A percentile compares a stretch with the other conserved stretches of the same genome.
Evolutionary conservation across 1,139 yeast genomes (phyloP).

Genomic region (Trichomonascaceae sp.): DNA sequence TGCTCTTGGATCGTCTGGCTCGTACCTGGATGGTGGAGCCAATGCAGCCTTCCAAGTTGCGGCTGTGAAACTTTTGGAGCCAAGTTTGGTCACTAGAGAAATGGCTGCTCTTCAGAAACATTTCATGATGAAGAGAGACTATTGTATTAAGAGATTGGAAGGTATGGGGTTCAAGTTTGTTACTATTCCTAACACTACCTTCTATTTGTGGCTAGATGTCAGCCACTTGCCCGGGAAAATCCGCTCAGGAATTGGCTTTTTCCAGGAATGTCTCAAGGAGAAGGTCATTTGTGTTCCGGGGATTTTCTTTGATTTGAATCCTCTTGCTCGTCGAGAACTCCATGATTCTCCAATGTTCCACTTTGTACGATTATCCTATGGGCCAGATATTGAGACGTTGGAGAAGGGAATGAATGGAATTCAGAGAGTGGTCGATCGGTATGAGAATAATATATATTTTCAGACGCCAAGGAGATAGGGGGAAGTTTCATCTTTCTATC

Average conservation of each 20-base stretch:
- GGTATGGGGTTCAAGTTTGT: constrained; percentile 55
- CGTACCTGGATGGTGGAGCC: constrained; percentile 60
- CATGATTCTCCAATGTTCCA: constrained; percentile 63
- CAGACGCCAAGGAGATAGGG: constrained; percentile 21
- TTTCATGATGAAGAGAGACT: constrained; percentile 58
- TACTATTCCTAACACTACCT: constrained; percentile 56
- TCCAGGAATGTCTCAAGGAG: constrained; percentile 63
- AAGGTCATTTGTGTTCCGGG: constrained; percentile 64
- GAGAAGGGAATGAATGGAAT: constrained; percentile 64
- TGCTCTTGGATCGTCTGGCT: constrained; percentile 58
- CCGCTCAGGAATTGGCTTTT: constrained; percentile 57
- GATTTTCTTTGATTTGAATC: constrained; percentile 60
- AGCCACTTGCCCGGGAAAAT: constrained; percentile 55
- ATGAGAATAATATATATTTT: not conserved
- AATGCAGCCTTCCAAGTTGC: constrained; percentile 63
- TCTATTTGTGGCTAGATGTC: constrained; percentile 59
- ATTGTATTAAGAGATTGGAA: constrained; percentile 45
- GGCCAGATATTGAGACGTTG: constrained; percentile 53
- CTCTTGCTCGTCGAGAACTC: constrained; percentile 54
- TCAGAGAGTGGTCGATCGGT: constrained; percentile 43
- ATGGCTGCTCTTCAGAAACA: constrained; percentile 59
- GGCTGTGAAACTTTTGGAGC: constrained; percentile 54
- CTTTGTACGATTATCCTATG: constrained; percentile 57
- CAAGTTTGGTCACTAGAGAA: constrained; percentile 46
- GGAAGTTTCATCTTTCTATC: no score